Conservation (phyloP, 2,329 filamentous ascomycete species). For the Hortaea sp. region DNA sequence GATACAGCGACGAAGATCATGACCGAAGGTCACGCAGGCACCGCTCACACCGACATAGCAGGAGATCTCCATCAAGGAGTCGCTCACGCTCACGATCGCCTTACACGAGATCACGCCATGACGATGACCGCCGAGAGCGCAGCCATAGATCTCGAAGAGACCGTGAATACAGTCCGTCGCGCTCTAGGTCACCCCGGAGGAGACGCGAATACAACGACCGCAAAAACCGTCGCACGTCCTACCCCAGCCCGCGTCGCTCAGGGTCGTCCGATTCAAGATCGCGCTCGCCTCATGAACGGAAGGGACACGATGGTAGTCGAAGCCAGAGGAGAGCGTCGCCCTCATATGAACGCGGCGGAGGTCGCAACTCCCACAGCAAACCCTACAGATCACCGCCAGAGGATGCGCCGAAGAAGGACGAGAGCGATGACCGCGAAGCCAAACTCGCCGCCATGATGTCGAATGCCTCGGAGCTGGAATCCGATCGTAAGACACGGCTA, state of each 20-base stretch:
- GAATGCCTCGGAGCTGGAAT: conserved; percentile 51
- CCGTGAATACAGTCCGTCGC: conserved; percentile 14
- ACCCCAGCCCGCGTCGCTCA: conserved; percentile 25
- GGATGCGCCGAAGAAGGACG: conserved; percentile 13
- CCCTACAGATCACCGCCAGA: conserved; percentile 19
- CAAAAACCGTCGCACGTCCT: conserved; percentile 21
- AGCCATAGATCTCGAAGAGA: conserved; percentile 14
- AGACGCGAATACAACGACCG: conserved; percentile 25
- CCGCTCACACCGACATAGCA: conserved; percentile 18
- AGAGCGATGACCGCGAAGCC: conserved; percentile 25
- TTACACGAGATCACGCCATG: conserved; percentile 1
- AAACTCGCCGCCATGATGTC: conserved; percentile 32
- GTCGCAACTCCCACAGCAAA: conserved; percentile 6
- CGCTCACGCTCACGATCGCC: conserved; percentile 13
- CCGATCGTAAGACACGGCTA: conserved; percentile 58
- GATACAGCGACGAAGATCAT: conserved; percentile 25
- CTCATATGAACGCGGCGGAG: conserved; percentile 1
- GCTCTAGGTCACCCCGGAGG: conserved; percentile 28
- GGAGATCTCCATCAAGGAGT: conserved; percentile 13
- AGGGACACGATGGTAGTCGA: conserved; percentile 11
- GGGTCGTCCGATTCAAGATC: conserved; percentile 27
- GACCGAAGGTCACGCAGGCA: conserved; percentile 22
- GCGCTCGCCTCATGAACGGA: conserved; percentile 20
- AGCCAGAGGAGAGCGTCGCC: conserved; percentile 3
- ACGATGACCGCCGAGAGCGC: conserved; percentile 11